A percentile compares a stretch with the other conserved stretches of the same genome.
Evolutionary conservation across 2,329 filamentous ascomycete species (phyloP).

Genomic region (Verticillium longisporum): DNA sequence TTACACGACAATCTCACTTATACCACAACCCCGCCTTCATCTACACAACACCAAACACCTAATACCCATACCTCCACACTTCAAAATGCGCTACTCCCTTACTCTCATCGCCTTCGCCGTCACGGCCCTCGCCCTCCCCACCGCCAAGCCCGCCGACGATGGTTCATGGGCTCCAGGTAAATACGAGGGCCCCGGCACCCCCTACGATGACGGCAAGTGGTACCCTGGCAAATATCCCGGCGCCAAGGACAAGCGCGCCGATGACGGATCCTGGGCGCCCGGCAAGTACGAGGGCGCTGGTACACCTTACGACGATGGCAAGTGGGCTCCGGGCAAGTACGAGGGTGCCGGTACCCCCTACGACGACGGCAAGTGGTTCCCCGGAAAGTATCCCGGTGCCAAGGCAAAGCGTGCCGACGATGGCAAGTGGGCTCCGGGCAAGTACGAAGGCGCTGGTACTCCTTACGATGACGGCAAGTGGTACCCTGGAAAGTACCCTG

Average conservation of each 20-base stretch:
- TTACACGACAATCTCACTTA: neutral
- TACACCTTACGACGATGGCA: constrained; percentile 7
- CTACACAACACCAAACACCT: neutral
- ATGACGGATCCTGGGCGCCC: neutral
- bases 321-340: constrained; percentile 7
- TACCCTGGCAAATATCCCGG: constrained; percentile 4
- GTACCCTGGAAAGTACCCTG: constrained; percentile 3
- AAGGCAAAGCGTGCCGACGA: neutral
- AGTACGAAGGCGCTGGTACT: constrained; percentile 5
- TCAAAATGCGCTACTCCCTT: constrained; percentile 9
- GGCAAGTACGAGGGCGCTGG: constrained; percentile 5
- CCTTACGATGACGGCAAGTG: constrained; percentile 7
- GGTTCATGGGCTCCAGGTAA: constrained; percentile 4
- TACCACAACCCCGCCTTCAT: neutral
- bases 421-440: neutral
- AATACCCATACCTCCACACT: neutral
- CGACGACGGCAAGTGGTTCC: constrained; percentile 8
- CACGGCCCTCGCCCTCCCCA: constrained; percentile 8
- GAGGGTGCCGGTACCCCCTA: constrained; percentile 5
- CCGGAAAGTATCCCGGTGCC: constrained; percentile 4
- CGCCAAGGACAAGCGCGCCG: neutral
- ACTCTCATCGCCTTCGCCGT: constrained; percentile 11
- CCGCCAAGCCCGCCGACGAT: constrained; percentile 5
- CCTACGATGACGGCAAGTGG: constrained; percentile 5
- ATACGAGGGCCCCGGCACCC: constrained; percentile 3